A percentile compares a stretch with the other conserved stretches of the same genome.
Conservation (phyloP, 2,329 filamentous ascomycete species). For the Tolypocladium tundrense region DNA sequence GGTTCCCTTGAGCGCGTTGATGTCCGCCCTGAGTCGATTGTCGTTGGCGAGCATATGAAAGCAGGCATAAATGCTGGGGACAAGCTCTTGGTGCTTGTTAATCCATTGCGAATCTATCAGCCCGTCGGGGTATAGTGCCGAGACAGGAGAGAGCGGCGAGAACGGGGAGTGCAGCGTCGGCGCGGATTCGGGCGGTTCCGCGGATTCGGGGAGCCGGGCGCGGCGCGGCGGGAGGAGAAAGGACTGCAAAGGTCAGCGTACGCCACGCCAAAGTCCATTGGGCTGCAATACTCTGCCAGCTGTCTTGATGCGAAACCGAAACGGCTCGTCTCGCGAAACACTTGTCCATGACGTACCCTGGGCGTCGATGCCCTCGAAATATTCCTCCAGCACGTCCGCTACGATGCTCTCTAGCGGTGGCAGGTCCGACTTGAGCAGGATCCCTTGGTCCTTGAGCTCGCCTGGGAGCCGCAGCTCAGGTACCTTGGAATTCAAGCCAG, state of each 20-base stretch:
- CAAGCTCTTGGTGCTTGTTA: slow-evolving; percentile 73
- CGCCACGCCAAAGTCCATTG: background rate
- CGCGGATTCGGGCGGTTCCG: slow-evolving; percentile 34
- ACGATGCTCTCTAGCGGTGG: slow-evolving; percentile 55
- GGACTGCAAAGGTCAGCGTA: slow-evolving; percentile 30
- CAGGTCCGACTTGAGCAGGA: slow-evolving; percentile 60
- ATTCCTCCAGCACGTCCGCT: slow-evolving; percentile 53
- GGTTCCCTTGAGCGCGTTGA: slow-evolving; percentile 63
- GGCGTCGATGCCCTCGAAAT: slow-evolving; percentile 57
- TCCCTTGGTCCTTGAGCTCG: slow-evolving; percentile 46
- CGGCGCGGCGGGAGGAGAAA: slow-evolving; percentile 47
- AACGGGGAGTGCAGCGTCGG: slow-evolving; percentile 77
- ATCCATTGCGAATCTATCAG: slow-evolving; percentile 76
- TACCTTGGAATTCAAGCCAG: slow-evolving; percentile 50
- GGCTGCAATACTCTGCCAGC: slow-evolving; percentile 64
- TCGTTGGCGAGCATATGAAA: slow-evolving; percentile 76
- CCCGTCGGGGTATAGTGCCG: slow-evolving; percentile 80
- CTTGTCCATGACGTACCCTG: slow-evolving; percentile 57
- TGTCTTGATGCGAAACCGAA: slow-evolving; percentile 58
- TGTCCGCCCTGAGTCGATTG: slow-evolving; percentile 78
- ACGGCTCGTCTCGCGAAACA: slow-evolving; percentile 39
- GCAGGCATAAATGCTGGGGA: slow-evolving; percentile 71
- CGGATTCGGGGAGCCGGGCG: slow-evolving; percentile 40
- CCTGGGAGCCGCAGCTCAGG: slow-evolving; percentile 32
- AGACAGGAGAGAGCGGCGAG: slow-evolving; percentile 78